These are phyloP conservation scores for Glonium stellatum DNA, from an alignment of 495 filamentous ascomycete genomes.

Conservation along the genomic window DNA sequence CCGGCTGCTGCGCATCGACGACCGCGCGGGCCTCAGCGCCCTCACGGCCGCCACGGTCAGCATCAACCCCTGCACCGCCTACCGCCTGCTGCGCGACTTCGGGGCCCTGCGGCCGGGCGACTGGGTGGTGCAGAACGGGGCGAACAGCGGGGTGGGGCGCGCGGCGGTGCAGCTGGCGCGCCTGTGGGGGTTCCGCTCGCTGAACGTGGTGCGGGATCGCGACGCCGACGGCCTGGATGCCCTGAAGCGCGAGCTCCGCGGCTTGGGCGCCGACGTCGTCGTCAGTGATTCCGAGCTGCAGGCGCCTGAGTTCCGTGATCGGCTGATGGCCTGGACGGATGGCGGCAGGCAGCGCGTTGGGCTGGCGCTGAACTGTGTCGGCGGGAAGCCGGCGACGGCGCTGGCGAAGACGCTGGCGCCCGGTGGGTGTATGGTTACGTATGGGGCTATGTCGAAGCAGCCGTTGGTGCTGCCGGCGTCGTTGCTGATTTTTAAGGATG, in stretches of 20 bases:
- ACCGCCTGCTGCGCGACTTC: slow-evolving; percentile 85
- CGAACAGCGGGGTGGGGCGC: slow-evolving; percentile 84
- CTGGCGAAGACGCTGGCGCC: slow-evolving; percentile 60
- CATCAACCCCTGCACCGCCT: slow-evolving; percentile 90
- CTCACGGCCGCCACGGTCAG: slow-evolving; percentile 76
- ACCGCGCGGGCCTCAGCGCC: slow-evolving; percentile 59
- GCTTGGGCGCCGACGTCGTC: slow-evolving; percentile 68
- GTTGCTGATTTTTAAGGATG: slow-evolving; percentile 82
- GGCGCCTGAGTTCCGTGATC: slow-evolving; percentile 52
- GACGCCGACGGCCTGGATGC: slow-evolving; percentile 55
- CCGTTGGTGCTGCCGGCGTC: slow-evolving; percentile 70
- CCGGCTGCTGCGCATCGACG: slow-evolving; percentile 57
- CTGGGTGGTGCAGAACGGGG: slow-evolving; percentile 96
- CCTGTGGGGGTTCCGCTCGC: slow-evolving; percentile 77
- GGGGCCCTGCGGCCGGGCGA: slow-evolving; percentile 59
- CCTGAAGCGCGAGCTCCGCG: slow-evolving; percentile 62
- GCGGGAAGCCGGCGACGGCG: slow-evolving; percentile 70
- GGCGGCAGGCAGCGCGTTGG: slow-evolving; percentile 60
- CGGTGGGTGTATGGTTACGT: slow-evolving; percentile 75
- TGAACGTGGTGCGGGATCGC: slow-evolving; percentile 77
- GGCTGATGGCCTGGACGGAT: slow-evolving; percentile 61
- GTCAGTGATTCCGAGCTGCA: slow-evolving; percentile 76
- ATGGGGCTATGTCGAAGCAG: slow-evolving; percentile 88
- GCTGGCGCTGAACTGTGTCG: slow-evolving; percentile 88
- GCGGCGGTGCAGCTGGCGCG: slow-evolving; percentile 77